These are phyloP conservation scores for Kodamaea laetipori DNA, from an alignment of 805 yeast species.

Conservation along the genomic window DNA sequence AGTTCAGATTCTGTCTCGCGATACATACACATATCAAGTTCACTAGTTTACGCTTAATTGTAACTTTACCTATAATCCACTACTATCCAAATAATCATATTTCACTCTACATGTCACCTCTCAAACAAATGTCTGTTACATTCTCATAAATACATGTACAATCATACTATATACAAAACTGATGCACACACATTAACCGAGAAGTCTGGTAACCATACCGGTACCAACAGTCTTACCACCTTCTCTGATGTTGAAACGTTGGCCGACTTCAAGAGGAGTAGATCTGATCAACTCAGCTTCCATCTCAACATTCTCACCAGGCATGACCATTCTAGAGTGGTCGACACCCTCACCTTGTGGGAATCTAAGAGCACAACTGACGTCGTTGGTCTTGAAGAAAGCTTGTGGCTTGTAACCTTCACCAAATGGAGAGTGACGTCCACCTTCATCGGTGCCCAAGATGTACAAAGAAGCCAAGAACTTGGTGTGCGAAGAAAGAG, in stretches of 20 bases:
- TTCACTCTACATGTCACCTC: no score
- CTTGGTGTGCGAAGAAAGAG: constrained; percentile 90
- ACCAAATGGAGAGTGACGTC: constrained; percentile 97
- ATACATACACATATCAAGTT: no score
- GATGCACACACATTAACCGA: constrained; percentile 48
- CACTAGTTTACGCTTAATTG: no score
- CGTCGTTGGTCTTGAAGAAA: constrained; percentile 95
- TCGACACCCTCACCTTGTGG: constrained; percentile 75
- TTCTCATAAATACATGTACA: no score
- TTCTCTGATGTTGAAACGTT: constrained; percentile 99
- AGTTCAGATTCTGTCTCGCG: no score
- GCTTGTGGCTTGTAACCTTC: constrained; percentile 98
- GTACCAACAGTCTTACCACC: constrained; percentile 99
- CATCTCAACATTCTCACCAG: constrained; percentile 99
- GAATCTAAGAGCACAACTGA: constrained; percentile 86
- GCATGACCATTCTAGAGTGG: constrained; percentile 87
- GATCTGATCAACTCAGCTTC: constrained; percentile 85
- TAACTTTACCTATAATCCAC: no score
- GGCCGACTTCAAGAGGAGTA: constrained; percentile 92
- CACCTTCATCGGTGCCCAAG: constrained; percentile 97
- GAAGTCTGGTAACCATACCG: constrained; percentile 91
- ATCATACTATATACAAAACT: constrained; percentile 13
- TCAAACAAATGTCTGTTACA: no score
- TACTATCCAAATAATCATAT: no score
- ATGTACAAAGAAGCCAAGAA: constrained; percentile 92